phyloP scores from a whole-genome alignment of 768 basidiomycete genomes.

The Mycena albidolilacea region DNA sequence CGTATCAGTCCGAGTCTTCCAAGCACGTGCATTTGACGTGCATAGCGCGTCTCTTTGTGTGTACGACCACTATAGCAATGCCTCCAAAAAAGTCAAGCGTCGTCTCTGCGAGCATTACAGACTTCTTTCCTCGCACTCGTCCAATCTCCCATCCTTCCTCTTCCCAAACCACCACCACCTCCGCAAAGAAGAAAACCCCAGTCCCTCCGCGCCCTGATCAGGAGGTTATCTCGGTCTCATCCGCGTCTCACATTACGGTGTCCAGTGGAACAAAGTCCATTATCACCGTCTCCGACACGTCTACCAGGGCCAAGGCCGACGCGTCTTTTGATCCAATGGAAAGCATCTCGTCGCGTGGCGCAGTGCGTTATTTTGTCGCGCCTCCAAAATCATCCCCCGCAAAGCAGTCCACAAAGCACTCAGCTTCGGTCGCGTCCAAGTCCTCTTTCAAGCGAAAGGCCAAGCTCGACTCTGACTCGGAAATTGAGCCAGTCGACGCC shows the following conservation, averaged over 20 bases:
- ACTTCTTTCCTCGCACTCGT: constrained; percentile 31
- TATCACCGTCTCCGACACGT: constrained; percentile 42
- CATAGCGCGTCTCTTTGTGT: not conserved
- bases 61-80: not conserved
- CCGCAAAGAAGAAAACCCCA: constrained; percentile 6
- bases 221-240: constrained; percentile 45
- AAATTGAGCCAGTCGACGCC: constrained; percentile 45
- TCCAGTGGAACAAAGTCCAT: constrained; percentile 45
- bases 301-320: constrained; percentile 25
- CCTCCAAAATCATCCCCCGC: constrained; percentile 21
- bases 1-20: not conserved
- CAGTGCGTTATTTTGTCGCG: constrained; percentile 26
- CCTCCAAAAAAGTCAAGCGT: constrained; percentile 27
- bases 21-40: not conserved
- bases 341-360: constrained; percentile 42
- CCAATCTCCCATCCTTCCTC: constrained; percentile 11
- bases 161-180: constrained; percentile 25
- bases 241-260: constrained; percentile 42
- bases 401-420: constrained; percentile 29
- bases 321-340: constrained; percentile 39
- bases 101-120: constrained; percentile 20
- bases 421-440: constrained; percentile 22
- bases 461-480: constrained; percentile 56
- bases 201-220: constrained; percentile 38
- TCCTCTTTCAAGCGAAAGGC: constrained; percentile 49